Percentiles rank a stretch among this genome's conserved stretches.
Evolutionary conservation across 768 basidiomycete genomes (phyloP).

Genomic region (Amylocystis lapponica): DNA sequence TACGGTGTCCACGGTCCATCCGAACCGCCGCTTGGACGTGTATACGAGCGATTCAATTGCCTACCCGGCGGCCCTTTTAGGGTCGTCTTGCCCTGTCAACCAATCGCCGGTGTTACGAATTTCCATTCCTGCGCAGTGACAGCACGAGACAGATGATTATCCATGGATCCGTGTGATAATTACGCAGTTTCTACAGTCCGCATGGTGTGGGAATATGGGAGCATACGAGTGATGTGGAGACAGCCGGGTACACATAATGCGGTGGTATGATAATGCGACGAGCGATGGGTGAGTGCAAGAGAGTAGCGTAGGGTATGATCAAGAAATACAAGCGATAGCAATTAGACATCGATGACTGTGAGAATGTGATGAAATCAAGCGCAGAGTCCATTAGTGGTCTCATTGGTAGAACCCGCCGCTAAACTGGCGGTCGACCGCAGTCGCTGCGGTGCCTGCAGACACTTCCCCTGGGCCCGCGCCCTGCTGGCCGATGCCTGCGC

Average conservation of each 20-base stretch:
- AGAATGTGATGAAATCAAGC: neutral
- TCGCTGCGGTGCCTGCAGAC: constrained; percentile 6
- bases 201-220: too few species aligned
- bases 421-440: neutral
- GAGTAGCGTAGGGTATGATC: neutral
- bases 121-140: too few species aligned
- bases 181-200: too few species aligned
- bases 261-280: neutral
- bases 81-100: too few species aligned
- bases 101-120: too few species aligned
- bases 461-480: constrained; percentile 8
- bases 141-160: too few species aligned
- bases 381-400: neutral
- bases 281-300: too few species aligned
- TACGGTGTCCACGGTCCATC: too few species aligned
- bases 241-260: neutral
- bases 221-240: neutral
- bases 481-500: constrained; percentile 10
- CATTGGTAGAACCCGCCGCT: neutral
- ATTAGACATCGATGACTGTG: neutral
- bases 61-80: too few species aligned
- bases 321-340: neutral
- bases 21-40: too few species aligned
- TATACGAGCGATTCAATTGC: too few species aligned
- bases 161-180: too few species aligned